Evolutionary conservation across 768 basidiomycete genomes (phyloP), one percentile per base, ranked within the genome.

Genomic region (Pholiota conissans): DNA sequence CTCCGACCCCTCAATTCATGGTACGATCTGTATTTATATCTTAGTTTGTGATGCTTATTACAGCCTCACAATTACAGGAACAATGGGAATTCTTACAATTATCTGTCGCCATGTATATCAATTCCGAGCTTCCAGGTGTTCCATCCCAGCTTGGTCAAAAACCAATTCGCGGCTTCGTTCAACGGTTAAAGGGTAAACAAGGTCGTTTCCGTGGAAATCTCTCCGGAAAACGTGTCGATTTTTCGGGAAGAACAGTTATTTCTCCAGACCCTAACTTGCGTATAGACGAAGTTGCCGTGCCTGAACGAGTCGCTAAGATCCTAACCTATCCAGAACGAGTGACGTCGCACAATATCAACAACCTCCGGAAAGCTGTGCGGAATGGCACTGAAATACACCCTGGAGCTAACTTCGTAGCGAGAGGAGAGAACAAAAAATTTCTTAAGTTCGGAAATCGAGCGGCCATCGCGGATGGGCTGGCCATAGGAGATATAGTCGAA

Each of bases 241-340:
- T 98, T 70, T 98, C 95, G 0, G 96, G 87, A 5, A 90, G 97
- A 65, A 99, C 97, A 6, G 97, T 99, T 71, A 99, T 99, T 68
- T 96, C 95, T 1, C 97, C 97, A 1, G 97, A 99, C 72, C 97
- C 97, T n/a, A 99, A 98, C 69, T 76, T 99, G 61, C 88, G 93
- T 50, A 97, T 99, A 67, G 97, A 99, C 70, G 96, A 99, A 76
- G 95, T 99, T 9, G 97, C 97, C 16, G 91, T 99, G 0, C 97
- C 97, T 0, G 91, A 96, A 71, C 89, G 93, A 42, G 93, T 99
- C 10, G 93, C 96, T 9, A 93, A 95, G 73, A 84, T 97, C 51
- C 73, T 99, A 60, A 99, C 97, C 6, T 99, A 95, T 70, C 97
- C 97, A 0, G 96, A 98, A 68, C 85, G 95, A 37, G 97, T 97